Base-by-base conservation (phyloP, 257 asterid species). In the Schizonepeta tenuifolia region DNA sequence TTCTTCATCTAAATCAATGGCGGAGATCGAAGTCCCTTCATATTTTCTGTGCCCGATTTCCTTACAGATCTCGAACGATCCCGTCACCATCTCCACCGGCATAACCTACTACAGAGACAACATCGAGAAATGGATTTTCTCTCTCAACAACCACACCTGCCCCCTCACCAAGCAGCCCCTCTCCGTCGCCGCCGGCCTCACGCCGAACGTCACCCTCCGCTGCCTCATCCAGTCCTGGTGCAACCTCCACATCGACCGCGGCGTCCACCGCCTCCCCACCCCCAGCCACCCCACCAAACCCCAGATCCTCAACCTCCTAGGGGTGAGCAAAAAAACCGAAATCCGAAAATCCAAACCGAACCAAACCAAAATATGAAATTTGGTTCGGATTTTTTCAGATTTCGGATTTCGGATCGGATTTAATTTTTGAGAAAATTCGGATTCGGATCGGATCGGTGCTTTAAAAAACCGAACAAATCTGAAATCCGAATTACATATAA, bases 191-290 rank as follows among this genome's bases (percentile, higher is more conserved):
- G 12, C 67, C 1, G 97, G 85, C 0, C 56, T 89, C 71, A 93
- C 86, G 2, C 98, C 97, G 0, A 93, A 93, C 82, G 60, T 89
- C 81, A 90, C 79, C 47, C 93, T 93, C 79, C 90, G 96, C 17
- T 89, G 98, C 4, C 77, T 90, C 1, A 90, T 93, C 65, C 96
- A 90, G 28, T 78, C 97, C 0, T 93, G 98, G 98, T 90, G 96
- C 82, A 73, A 90, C 17, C 75, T 89, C 81, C 82, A 91, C 71
- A 83, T 88, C 17, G 72, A 84, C 14, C 55, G 75, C 10, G 94
- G 88, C 41, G 71, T 93, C 75, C 82, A 88, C 20, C 79, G 97
- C 72, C 87, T 87, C 26, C 97, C 98, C 2, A 93, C 97, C 0
- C 98, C 98, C 0, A 77, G 15, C 78, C 98, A 2, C 96, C 92